These are phyloP conservation scores for Sordariomycetes sp. DNA, from an alignment of 2,329 filamentous ascomycete species.

Conservation along the genomic window DNA sequence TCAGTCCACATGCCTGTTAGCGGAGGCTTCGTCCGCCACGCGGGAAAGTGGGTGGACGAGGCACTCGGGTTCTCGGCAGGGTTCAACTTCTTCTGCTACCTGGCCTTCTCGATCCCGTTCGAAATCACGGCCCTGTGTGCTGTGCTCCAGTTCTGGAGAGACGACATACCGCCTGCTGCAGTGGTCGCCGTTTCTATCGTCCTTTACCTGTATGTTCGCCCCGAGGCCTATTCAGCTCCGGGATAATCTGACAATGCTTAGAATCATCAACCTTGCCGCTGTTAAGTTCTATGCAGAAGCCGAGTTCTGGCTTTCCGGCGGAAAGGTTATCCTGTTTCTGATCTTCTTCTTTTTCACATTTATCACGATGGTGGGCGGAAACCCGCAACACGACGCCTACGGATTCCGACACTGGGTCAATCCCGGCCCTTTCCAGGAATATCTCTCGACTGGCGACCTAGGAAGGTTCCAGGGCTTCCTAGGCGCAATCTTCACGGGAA, in stretches of 20 bases:
- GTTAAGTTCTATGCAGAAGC: slow-evolving; percentile 59
- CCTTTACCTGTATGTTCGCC: not conserved
- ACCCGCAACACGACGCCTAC: slow-evolving; percentile 55
- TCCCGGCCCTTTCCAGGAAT: slow-evolving; percentile 42
- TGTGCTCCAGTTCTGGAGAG: slow-evolving; percentile 28
- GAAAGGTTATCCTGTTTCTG: slow-evolving; percentile 56
- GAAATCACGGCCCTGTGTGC: slow-evolving; percentile 29
- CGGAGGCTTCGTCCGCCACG: slow-evolving; percentile 53
- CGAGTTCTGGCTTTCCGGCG: slow-evolving; percentile 57
- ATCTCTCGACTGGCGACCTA: slow-evolving; percentile 43
- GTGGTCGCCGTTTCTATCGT: slow-evolving; percentile 45
- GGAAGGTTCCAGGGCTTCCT: slow-evolving; percentile 64
- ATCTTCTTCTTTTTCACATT: slow-evolving; percentile 65
- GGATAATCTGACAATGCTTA: slow-evolving; percentile 41
- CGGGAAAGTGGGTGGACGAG: slow-evolving; percentile 55
- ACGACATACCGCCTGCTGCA: slow-evolving; percentile 53
- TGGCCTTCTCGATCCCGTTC: slow-evolving; percentile 29
- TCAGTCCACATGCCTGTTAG: slow-evolving; percentile 49
- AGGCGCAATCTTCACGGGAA: slow-evolving; percentile 52
- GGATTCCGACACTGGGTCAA: slow-evolving; percentile 61
- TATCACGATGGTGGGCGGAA: slow-evolving; percentile 68
- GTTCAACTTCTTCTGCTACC: slow-evolving; percentile 33
- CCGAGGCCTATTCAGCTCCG: slow-evolving; percentile 23
- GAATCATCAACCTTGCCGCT: slow-evolving; percentile 51
- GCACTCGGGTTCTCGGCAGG: slow-evolving; percentile 43